Conservation (phyloP, 441 rosid genomes). For the Capsella rubella region DNA sequence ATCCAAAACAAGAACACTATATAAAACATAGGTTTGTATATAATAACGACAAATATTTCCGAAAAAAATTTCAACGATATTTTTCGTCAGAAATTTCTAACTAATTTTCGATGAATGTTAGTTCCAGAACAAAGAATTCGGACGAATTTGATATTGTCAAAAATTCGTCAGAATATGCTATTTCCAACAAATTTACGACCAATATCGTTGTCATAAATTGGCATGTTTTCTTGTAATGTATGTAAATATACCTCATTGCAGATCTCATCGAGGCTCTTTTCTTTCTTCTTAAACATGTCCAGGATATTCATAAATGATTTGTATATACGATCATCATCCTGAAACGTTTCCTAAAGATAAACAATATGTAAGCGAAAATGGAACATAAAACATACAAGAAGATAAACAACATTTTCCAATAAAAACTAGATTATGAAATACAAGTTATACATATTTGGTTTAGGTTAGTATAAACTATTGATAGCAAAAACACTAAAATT, state of each 20-base stretch:
- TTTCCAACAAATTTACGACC: no score
- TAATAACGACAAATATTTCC: no score
- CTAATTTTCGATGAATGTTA: no score
- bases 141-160: no score
- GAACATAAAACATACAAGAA: background rate
- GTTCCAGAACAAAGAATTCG: no score
- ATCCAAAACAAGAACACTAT: no score
- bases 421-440: background rate
- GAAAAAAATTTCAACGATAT: no score
- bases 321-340: background rate
- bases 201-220: no score
- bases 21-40: no score
- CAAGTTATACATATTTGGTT: background rate
- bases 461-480: background rate
- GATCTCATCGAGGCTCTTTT: background rate
- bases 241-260: background rate
- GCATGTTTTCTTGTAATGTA: no score
- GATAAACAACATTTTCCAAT: background rate
- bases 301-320: background rate
- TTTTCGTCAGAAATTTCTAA: no score
- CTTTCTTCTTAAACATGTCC: background rate
- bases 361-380: background rate
- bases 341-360: background rate
- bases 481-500: background rate
- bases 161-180: no score